Base-by-base conservation (phyloP, 2,329 filamentous ascomycete species). In the Dothidotthia symphoricarpi region DNA sequence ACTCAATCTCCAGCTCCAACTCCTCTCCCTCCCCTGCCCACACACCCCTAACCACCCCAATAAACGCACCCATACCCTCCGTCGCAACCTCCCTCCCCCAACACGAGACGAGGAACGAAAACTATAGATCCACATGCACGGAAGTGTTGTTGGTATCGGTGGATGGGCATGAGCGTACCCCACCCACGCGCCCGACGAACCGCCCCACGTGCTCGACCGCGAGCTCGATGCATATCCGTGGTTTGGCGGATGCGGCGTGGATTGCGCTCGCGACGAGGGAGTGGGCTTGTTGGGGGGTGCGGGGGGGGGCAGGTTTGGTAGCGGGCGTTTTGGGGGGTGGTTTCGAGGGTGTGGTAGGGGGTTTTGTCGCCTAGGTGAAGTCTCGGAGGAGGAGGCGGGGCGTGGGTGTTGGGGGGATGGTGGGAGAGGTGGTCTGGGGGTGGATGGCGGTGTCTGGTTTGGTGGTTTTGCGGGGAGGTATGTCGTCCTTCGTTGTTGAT, bases 401-500 rank as follows among this genome's bases (percentile, higher is more conserved):
- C 0, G 60, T 65, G 11, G 4, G 1, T 4, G 34, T 10, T 3
- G 34, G 30, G n/a, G n/a, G n/a, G n/a, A n/a, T n/a, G n/a, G n/a
- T n/a, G n/a, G n/a, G n/a, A n/a, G n/a, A n/a, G n/a, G n/a, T n/a
- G n/a, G n/a, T n/a, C n/a, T n/a, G n/a, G n/a, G n/a, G n/a, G n/a
- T n/a, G n/a, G n/a, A n/a, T n/a, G n/a, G n/a, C n/a, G n/a, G n/a
- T n/a, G n/a, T n/a, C n/a, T n/a, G n/a, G n/a, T n/a, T n/a, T n/a
- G n/a, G 19, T 22, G 19, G 19, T 22, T 10, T 50, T 38, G n/a
- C 67, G 61, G 15, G 71, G 30, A 26, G 49, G 63, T 10, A 68
- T 49, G 44, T 71, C 67, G 36, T 69, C 70, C n/a, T 59, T 54
- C 13, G 66, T 51, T 16, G 60, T 49, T 8, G 55, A 36, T 17